Percentiles rank a stretch among this genome's conserved stretches.
Conservation (phyloP, 2,329 filamentous ascomycete species). For the Clonostachys solani region DNA sequence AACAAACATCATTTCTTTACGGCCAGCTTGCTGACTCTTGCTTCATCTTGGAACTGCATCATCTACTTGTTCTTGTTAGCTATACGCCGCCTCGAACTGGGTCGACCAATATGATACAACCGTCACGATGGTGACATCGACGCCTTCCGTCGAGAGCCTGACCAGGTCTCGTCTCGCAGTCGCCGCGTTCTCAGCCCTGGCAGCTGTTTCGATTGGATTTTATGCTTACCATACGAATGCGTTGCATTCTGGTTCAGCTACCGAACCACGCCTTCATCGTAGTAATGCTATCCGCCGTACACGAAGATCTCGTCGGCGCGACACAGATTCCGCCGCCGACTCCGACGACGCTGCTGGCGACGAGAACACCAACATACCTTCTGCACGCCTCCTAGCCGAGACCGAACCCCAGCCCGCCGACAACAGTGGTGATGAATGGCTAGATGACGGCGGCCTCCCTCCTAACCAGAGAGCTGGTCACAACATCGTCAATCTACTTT, state of each 20-base stretch:
- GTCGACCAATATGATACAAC: conserved; percentile 23
- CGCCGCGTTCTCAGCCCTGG: conserved; percentile 48
- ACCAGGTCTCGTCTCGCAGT: conserved; percentile 52
- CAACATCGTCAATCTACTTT: conserved; percentile 80
- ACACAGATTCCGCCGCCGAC: conserved; percentile 34
- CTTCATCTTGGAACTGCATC: no score
- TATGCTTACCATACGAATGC: conserved; percentile 43
- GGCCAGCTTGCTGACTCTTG: no score
- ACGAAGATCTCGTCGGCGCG: conserved; percentile 24
- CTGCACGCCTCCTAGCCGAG: background rate
- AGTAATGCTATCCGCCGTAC: conserved; percentile 63
- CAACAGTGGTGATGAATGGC: conserved; percentile 50
- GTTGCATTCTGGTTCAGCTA: background rate
- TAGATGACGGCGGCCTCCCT: conserved; percentile 19
- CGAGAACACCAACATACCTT: conserved; percentile 29
- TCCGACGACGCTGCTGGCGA: conserved; percentile 35
- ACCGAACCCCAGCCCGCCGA: conserved; percentile 19
- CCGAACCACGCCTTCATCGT: conserved; percentile 43
- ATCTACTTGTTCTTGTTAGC: no score
- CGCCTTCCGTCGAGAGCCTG: conserved; percentile 47
- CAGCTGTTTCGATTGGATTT: conserved; percentile 54
- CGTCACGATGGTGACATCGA: conserved; percentile 41
- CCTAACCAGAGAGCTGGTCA: conserved; percentile 57
- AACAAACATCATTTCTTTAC: background rate
- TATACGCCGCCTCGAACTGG: background rate